Percentiles rank a stretch among this genome's conserved stretches.
phyloP scores from a whole-genome alignment of 2,329 filamentous ascomycete species.

The Exophiala sp. region DNA sequence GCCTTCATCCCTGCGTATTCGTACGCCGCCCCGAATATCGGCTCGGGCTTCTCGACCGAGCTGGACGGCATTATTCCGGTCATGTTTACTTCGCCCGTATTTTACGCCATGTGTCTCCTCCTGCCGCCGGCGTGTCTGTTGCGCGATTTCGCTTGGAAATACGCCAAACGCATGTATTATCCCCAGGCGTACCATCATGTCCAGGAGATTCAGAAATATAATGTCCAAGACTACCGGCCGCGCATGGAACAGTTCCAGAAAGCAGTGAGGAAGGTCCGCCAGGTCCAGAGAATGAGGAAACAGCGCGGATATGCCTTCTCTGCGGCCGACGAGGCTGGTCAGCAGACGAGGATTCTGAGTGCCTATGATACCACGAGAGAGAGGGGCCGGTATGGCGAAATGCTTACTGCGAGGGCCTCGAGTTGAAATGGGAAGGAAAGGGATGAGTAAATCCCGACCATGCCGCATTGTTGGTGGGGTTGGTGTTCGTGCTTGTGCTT shows the following conservation, averaged over 20 bases:
- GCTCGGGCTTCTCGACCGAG: conserved; percentile 69
- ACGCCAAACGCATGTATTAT: conserved; percentile 92
- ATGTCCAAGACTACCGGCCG: conserved; percentile 96
- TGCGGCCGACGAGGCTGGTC: conserved; percentile 78
- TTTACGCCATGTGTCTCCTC: conserved; percentile 84
- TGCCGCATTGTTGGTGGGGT: not conserved
- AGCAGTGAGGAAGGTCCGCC: conserved; percentile 93
- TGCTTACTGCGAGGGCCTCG: conserved; percentile 54
- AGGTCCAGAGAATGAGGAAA: conserved; percentile 98
- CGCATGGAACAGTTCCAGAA: conserved; percentile 99
- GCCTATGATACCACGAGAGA: conserved; percentile 95
- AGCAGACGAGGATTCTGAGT: conserved; percentile 85
- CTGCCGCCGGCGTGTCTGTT: conserved; percentile 76
- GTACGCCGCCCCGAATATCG: conserved; percentile 72
- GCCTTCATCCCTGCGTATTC: conserved; percentile 83
- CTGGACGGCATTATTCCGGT: conserved; percentile 77
- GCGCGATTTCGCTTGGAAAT: conserved; percentile 94
- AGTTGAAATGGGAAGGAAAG: not conserved
- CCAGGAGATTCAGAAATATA: conserved; percentile 99
- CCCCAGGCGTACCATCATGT: conserved; percentile 96
- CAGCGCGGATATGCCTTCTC: conserved; percentile 98
- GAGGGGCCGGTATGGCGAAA: conserved; percentile 90
- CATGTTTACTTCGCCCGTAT: conserved; percentile 73
- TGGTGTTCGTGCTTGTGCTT: too few species aligned
- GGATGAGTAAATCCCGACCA: too few species aligned